Percentiles rank a stretch among this genome's conserved stretches.
phyloP scores from a whole-genome alignment of 192 early-diverging fungal species.

The Chytriomyces hyalinus region DNA sequence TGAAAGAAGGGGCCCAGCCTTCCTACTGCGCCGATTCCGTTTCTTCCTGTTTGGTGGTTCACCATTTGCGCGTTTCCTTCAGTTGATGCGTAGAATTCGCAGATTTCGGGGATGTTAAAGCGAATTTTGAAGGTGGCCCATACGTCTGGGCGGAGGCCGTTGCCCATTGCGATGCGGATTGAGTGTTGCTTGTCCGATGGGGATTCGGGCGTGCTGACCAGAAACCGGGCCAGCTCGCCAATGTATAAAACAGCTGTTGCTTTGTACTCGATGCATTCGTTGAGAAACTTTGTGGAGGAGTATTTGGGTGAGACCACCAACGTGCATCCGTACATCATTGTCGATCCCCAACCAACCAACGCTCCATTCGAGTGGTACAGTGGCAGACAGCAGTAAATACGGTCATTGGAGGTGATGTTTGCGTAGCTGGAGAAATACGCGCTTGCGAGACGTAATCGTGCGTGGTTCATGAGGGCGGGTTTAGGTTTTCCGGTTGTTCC shows the following conservation, averaged over 20 bases:
- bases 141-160: constrained; percentile 72
- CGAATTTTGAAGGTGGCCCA: constrained; percentile 67
- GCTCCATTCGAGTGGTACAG: constrained; percentile 68
- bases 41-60: constrained; percentile 36
- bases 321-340: constrained; percentile 42
- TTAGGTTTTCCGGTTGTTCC: constrained; percentile 70
- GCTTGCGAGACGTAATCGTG: constrained; percentile 33
- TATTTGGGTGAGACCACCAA: constrained; percentile 64
- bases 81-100: constrained; percentile 72
- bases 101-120: constrained; percentile 63
- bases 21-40: constrained; percentile 71
- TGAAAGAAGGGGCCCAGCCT: constrained; percentile 52
- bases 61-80: constrained; percentile 61
- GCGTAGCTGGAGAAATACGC: constrained; percentile 42
- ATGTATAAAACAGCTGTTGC: constrained; percentile 60
- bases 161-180: constrained; percentile 65
- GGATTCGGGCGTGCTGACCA: constrained; percentile 55
- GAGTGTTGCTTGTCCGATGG: constrained; percentile 48
- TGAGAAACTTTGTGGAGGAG: constrained; percentile 42
- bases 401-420: constrained; percentile 32
- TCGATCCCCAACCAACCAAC: constrained; percentile 40
- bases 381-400: constrained; percentile 65
- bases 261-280: constrained; percentile 34
- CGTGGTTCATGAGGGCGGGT: constrained; percentile 59
- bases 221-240: constrained; percentile 73